These are phyloP conservation scores for Talaromyces piceae DNA, from an alignment of 2,329 filamentous ascomycete species.

Conservation along the genomic window DNA sequence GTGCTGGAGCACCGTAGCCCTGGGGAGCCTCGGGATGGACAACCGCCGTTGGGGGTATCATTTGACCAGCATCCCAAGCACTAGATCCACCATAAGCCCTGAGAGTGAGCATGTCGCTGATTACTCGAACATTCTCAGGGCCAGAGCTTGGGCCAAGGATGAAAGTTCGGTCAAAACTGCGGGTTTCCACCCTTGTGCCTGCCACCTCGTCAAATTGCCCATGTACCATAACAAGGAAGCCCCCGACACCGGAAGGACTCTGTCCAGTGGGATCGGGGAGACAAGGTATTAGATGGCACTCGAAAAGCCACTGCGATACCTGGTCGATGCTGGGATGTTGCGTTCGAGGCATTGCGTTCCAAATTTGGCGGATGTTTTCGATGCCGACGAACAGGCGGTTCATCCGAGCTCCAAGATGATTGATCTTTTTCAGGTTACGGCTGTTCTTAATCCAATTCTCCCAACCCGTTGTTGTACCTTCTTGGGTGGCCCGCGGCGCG, in stretches of 20 bases:
- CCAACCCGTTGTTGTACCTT: slow-evolving; percentile 47
- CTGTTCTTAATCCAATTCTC: slow-evolving; percentile 68
- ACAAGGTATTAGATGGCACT: slow-evolving; percentile 67
- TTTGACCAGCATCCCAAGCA: slow-evolving; percentile 41
- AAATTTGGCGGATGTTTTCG: slow-evolving; percentile 58
- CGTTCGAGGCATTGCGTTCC: slow-evolving; percentile 64
- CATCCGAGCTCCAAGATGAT: slow-evolving; percentile 51
- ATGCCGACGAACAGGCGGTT: slow-evolving; percentile 60
- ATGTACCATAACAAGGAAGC: slow-evolving; percentile 70
- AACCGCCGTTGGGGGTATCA: slow-evolving; percentile 25
- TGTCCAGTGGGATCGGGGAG: slow-evolving; percentile 62
- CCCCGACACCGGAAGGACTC: slow-evolving; percentile 61
- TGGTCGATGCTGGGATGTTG: slow-evolving; percentile 63
- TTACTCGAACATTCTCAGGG: slow-evolving; percentile 60
- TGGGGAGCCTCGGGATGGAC: slow-evolving; percentile 24
- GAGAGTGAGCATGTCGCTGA: slow-evolving; percentile 71
- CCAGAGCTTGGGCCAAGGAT: slow-evolving; percentile 67
- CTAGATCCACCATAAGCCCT: slow-evolving; percentile 56
- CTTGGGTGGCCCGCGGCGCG: slow-evolving; percentile 46
- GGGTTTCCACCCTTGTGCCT: slow-evolving; percentile 51
- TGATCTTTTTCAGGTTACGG: slow-evolving; percentile 68
- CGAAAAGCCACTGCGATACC: slow-evolving; percentile 69
- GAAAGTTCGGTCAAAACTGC: slow-evolving; percentile 77
- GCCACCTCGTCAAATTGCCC: slow-evolving; percentile 74
- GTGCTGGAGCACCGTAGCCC: slow-evolving; percentile 34